Base-by-base conservation (phyloP, 1,139 yeast species). In the Scheffersomyces quercinus region DNA sequence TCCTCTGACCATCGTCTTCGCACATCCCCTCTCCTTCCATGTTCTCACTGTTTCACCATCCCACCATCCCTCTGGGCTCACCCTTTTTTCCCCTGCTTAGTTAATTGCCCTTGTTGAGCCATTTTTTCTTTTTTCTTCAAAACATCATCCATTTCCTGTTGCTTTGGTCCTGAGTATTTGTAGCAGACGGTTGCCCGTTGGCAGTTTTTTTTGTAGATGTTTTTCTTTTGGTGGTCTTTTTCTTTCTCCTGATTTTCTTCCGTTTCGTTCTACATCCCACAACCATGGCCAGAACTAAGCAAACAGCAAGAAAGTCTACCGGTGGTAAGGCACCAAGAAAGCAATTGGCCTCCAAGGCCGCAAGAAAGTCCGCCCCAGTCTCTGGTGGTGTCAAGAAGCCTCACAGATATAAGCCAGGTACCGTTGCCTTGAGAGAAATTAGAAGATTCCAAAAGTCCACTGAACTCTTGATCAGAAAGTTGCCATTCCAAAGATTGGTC, bases 311-410 rank as follows among this genome's bases (percentile, higher is more conserved):
- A 73, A 74, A 74, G 60, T 74, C 79, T 41, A 74, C 79, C 48
- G 79, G 79, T 61, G 79, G 79, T 62, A 74, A 74, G 58, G 79
- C 79, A 39, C 79, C 79, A 59, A 74, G 79, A 73, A 74, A 74
- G 62, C 79, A 74, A 61, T 71, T 74, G 57, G 79, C 79, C 47
- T 74, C 79, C 45, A 74, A 74, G 62, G 79, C 79, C 42, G 79
- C 79, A 48, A 71, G 79, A 70, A 74, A 74, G 59, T 73, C 79
- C 32, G 79, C 79, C 46, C 79, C 79, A 59, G 77, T 71, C 37
- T 62, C 73, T 44, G 79, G 79, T 47, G 79, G 79, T 65, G 79
- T 74, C 52, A 74, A 74, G 66, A 74, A 74, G 63, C 79, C 79
- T 35, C 79, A 74, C 67, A 74, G 79, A 73, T 74, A 73, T 65